A percentile compares a stretch with the other conserved stretches of the same genome.
Conservation (phyloP, 441 rosid genomes). For the Rhodomyrtus psidioides region DNA sequence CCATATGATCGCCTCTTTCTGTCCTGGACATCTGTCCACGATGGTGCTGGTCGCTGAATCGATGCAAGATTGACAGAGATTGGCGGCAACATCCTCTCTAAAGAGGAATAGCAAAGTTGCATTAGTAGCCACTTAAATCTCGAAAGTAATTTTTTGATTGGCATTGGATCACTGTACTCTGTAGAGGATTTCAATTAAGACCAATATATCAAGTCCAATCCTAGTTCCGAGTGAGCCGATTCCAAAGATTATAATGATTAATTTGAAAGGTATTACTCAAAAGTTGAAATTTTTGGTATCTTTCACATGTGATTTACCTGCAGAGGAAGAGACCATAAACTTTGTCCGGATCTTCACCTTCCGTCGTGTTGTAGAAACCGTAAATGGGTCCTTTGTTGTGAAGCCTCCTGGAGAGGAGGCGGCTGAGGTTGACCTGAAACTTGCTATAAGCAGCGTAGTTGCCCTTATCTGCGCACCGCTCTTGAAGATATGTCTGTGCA, state of each 20-base stretch:
- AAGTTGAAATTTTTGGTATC: neutral
- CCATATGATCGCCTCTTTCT: neutral
- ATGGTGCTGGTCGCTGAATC: neutral
- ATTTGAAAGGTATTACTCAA: neutral
- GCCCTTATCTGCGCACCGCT: neutral
- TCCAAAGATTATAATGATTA: neutral
- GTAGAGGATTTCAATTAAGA: neutral
- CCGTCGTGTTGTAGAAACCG: neutral
- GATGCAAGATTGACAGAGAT: neutral
- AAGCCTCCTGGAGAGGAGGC: neutral
- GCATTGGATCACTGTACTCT: neutral
- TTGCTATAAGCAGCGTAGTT: neutral
- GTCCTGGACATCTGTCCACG: neutral
- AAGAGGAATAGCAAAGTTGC: neutral
- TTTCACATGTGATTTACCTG: neutral
- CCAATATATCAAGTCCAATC: neutral
- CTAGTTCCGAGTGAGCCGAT: neutral
- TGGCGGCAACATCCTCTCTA: neutral
- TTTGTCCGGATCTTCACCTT: neutral
- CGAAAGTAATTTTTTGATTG: neutral
- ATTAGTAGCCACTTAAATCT: neutral
- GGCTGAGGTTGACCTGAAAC: neutral
- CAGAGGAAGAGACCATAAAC: neutral
- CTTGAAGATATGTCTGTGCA: neutral
- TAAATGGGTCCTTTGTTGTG: neutral